Conservation (phyloP, 805 yeast genomes). For the Spathaspora arborariae region DNA sequence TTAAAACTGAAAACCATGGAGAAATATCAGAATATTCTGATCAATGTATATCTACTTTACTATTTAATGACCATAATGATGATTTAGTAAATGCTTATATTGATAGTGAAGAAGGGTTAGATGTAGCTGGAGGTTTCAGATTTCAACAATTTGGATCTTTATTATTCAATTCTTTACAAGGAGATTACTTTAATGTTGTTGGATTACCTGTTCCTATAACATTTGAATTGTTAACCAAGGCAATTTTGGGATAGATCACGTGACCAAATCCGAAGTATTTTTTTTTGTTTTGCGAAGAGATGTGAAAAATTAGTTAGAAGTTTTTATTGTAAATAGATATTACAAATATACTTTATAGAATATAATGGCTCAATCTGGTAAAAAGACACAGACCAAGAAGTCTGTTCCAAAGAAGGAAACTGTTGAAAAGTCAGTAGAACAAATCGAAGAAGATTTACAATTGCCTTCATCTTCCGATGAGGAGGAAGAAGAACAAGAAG, state of each 20-base stretch:
- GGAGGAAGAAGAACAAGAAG: conserved; percentile 13
- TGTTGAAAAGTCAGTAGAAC: conserved; percentile 17
- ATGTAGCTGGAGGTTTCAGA: conserved; percentile 91
- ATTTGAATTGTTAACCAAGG: conserved; percentile 37
- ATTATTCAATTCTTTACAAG: conserved; percentile 59
- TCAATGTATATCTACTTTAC: conserved; percentile 8
- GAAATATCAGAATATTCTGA: conserved; percentile 14
- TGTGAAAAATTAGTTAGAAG: neutral
- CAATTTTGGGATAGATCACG: neutral
- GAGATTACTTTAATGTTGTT: conserved; percentile 83
- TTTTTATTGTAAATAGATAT: neutral
- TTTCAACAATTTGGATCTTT: conserved; percentile 73
- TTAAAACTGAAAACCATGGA: conserved; percentile 9
- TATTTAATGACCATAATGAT: neutral
- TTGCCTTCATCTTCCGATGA: conserved; percentile 13
- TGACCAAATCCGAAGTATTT: no score
- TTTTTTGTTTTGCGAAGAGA: neutral
- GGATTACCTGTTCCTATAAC: conserved; percentile 76
- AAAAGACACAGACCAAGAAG: neutral
- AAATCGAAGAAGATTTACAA: conserved; percentile 19
- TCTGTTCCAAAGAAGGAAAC: conserved; percentile 2
- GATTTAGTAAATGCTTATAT: conserved; percentile 55
- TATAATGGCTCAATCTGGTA: neutral
- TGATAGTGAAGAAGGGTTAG: conserved; percentile 64
- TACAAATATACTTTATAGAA: neutral